Evolutionary conservation across 257 asterid genomes (phyloP).

Genomic region (Dorcoceras hygrometricum): DNA sequence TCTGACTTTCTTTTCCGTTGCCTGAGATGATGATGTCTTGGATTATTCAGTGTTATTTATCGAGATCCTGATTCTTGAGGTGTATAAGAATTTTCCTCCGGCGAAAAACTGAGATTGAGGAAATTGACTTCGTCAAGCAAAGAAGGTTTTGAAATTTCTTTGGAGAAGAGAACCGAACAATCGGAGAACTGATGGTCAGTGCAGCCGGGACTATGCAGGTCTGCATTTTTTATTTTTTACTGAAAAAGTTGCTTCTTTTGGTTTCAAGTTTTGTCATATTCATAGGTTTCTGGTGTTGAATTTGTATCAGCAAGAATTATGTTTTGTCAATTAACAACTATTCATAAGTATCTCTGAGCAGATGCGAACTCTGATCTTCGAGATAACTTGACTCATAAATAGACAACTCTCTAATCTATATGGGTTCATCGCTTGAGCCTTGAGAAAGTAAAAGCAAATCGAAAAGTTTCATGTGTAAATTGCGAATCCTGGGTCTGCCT

Average conservation of each 20-base stretch:
- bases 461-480: too few relatives aligned
- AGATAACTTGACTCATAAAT: too few relatives aligned
- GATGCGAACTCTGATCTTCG: too few relatives aligned
- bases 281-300: not conserved
- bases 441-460: too few relatives aligned
- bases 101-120: not conserved
- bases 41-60: not conserved
- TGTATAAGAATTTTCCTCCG: not conserved
- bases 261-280: not conserved
- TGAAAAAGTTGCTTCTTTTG: not conserved
- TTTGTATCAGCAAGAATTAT: not conserved
- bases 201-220: constrained; percentile 50
- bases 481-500: too few relatives aligned
- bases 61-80: not conserved
- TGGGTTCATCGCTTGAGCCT: too few relatives aligned
- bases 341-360: too few relatives aligned
- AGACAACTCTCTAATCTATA: too few relatives aligned
- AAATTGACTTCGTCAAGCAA: not conserved
- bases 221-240: constrained; percentile 20
- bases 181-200: constrained; percentile 32
- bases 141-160: constrained; percentile 18
- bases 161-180: constrained; percentile 4
- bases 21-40: constrained; percentile 4
- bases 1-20: constrained; percentile 7
- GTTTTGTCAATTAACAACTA: not conserved